Conservation (phyloP, 345 rosid species). For the Corchorus capsularis region DNA sequence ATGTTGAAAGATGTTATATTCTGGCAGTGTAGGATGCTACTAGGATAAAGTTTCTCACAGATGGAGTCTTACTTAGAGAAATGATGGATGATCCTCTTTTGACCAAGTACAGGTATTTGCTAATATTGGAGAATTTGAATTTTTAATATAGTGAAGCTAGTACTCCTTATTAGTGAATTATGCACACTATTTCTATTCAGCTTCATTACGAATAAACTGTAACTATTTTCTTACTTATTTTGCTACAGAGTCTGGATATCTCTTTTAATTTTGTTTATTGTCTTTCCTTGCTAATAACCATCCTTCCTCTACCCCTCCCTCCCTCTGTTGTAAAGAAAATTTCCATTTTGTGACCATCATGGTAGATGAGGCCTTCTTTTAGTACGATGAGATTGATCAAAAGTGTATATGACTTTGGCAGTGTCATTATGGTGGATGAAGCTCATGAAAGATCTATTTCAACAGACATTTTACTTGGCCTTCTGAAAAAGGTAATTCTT, state of each 20-base stretch:
- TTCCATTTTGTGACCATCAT: too few species aligned
- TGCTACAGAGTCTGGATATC: neutral
- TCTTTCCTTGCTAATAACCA: too few species aligned
- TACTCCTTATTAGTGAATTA: neutral
- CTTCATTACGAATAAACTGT: neutral
- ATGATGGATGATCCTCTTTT: conserved; percentile 99
- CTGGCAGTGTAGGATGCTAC: conserved; percentile 71
- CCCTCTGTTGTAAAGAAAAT: too few species aligned
- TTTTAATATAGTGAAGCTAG: neutral
- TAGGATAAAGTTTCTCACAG: conserved; percentile 85
- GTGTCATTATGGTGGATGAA: conserved; percentile 99
- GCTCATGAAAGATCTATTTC: conserved; percentile 99
- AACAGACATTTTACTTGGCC: conserved; percentile 92
- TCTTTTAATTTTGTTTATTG: too few species aligned
- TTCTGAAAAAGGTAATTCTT: conserved; percentile 73
- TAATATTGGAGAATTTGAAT: conserved; percentile 17
- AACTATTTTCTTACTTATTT: neutral
- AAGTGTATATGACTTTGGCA: conserved; percentile 24
- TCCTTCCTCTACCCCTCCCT: too few species aligned
- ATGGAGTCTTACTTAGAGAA: conserved; percentile 91
- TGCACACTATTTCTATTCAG: neutral
- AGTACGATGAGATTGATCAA: too few species aligned
- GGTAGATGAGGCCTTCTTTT: too few species aligned
- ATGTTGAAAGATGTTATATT: conserved; percentile 23
- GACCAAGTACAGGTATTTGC: conserved; percentile 82